Base-by-base conservation (phyloP, 2,329 filamentous ascomycete genomes). In the Cytospora schulzeri region DNA sequence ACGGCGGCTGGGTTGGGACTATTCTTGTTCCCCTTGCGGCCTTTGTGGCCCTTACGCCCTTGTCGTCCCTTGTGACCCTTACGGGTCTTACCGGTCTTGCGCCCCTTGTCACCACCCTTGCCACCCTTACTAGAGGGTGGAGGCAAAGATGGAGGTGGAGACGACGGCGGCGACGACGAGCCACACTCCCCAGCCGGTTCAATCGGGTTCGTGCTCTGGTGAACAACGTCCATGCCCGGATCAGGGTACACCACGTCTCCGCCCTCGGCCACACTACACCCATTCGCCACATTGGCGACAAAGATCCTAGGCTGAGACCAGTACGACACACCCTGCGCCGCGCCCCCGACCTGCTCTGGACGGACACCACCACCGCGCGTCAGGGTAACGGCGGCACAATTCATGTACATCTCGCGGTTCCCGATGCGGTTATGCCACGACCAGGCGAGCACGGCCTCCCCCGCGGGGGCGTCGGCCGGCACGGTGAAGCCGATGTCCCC, bases 331-430 rank as follows among this genome's bases (percentile, higher is more conserved):
- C 65, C 68, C 35, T n/a, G 22, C 45, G 33, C 57, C 50, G 31
- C 68, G 66, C 55, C 69, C 31, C 2, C 11, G 5, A 7, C 11
- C 31, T 12, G 31, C 68, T 67, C 65, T 65, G 14, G 69, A 41
- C 14, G 1, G 9, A 2, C 19, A 45, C 1, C 70, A 62, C 73
- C 72, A 57, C 76, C 74, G 31, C 76, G 76, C 62, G 74, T 76
- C 73, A 93, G 87, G 67, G 84, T 86, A 70, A 93, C 84, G 59
- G 85, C 81, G 9, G 91, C 91, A 73, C 91, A 95, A 78, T 92
- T 92, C 89, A 92, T 92, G 83, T 95, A 95, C 85, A 91, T 91
- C 75, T 94, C 91, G 56, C 91, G 84, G 77, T 93, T 93, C 29
- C 91, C 91, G 50, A 90, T 76, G 68, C 87, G 80, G 80, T 92